phyloP scores from a whole-genome alignment of 768 basidiomycete species.

The Tylopilus intermedius region DNA sequence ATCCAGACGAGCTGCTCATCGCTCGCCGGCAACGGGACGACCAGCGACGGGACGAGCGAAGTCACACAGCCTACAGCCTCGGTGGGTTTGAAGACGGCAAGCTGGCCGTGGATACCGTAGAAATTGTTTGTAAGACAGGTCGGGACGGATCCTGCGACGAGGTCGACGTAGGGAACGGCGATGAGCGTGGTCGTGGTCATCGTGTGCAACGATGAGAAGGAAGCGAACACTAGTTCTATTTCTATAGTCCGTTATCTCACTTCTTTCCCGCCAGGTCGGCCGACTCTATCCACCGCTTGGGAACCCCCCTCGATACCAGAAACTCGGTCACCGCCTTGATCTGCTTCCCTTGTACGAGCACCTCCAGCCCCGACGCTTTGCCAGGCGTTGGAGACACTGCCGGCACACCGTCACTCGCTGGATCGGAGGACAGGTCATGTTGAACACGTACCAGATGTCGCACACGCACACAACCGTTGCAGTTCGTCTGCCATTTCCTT shows the following conservation, averaged over 20 bases:
- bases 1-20: constrained; percentile 55
- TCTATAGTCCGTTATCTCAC: constrained; percentile 1
- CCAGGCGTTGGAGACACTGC: constrained; percentile 62
- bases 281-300: constrained; percentile 74
- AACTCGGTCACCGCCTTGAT: constrained; percentile 60
- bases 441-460: constrained; percentile 64
- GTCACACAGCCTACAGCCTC: constrained; percentile 36
- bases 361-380: constrained; percentile 56
- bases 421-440: background rate
- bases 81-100: constrained; percentile 44
- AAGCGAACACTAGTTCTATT: background rate
- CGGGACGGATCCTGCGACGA: constrained; percentile 16
- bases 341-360: constrained; percentile 86
- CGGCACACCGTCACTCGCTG: background rate
- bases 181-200: constrained; percentile 17
- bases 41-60: background rate
- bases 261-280: constrained; percentile 46
- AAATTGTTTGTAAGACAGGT: constrained; percentile 47
- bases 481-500: constrained; percentile 78
- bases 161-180: constrained; percentile 19
- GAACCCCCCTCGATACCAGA: constrained; percentile 64
- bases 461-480: constrained; percentile 68
- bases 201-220: background rate
- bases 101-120: constrained; percentile 53
- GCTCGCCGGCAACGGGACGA: constrained; percentile 21